Conservation (phyloP, 805 yeast genomes). For the Wickerhamiella brachini region DNA sequence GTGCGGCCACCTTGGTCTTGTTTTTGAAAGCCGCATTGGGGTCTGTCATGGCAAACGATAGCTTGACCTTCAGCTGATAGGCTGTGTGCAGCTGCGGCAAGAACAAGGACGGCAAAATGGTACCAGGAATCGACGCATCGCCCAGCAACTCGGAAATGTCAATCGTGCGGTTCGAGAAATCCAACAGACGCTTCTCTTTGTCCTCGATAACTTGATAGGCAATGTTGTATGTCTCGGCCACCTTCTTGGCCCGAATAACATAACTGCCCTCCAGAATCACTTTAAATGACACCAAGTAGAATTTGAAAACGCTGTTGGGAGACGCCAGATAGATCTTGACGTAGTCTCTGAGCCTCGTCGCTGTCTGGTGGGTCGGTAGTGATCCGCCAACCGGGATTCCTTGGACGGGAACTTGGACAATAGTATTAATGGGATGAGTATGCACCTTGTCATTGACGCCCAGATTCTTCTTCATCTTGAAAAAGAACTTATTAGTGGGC, state of each 20-base stretch:
- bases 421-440: background rate
- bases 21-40: background rate
- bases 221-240: background rate
- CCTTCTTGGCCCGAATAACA: background rate
- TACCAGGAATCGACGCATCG: background rate
- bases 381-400: background rate
- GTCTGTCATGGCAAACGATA: background rate
- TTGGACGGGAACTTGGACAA: background rate
- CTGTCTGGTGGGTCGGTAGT: background rate
- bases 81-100: background rate
- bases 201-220: background rate
- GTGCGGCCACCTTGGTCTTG: background rate
- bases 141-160: background rate
- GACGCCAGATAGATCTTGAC: background rate
- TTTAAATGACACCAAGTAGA: background rate
- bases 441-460: background rate
- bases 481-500: background rate
- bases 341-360: background rate
- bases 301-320: background rate
- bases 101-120: background rate
- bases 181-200: background rate
- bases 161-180: background rate
- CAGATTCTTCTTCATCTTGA: background rate
- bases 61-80: background rate
- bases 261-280: background rate